A percentile compares a stretch with the other conserved stretches of the same genome.
phyloP scores from a whole-genome alignment of 192 early-diverging fungal genomes.

The Coemansia pectinata region DNA sequence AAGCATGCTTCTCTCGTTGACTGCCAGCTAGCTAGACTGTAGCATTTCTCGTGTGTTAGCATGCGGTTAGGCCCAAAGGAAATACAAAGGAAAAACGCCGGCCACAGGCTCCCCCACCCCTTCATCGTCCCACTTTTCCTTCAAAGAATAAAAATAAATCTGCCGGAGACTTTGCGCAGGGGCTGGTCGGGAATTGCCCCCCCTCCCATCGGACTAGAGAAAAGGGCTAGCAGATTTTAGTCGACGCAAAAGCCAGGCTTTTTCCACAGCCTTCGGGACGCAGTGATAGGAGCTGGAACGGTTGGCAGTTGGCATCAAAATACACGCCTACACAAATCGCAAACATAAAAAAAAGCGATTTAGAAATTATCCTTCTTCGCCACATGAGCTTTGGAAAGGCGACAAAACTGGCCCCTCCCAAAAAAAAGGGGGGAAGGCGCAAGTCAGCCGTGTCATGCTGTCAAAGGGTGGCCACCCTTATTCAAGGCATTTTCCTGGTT shows the following conservation, averaged over 20 bases:
- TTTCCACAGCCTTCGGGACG: constrained; percentile 17
- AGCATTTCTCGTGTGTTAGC: background rate
- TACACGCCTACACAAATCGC: constrained; percentile 38
- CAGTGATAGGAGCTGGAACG: constrained; percentile 42
- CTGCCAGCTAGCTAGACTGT: constrained; percentile 5
- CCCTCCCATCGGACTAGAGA: background rate
- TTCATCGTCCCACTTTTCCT: background rate
- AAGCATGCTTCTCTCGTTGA: background rate
- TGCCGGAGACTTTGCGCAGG: constrained; percentile 1
- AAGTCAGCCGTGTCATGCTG: background rate
- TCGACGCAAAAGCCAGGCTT: constrained; percentile 36
- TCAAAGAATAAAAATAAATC: background rate
- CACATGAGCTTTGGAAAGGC: background rate
- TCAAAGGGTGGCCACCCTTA: background rate
- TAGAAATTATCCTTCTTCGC: background rate
- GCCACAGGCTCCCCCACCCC: too few relatives aligned
- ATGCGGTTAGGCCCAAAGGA: background rate
- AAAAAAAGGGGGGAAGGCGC: background rate
- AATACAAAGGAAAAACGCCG: constrained; percentile 8
- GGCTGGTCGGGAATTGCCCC: background rate
- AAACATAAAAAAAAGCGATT: background rate
- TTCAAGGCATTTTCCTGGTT: background rate
- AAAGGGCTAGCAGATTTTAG: constrained; percentile 22
- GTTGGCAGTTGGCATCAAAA: constrained; percentile 36
- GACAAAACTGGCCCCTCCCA: background rate